Conservation (phyloP, 2,329 filamentous ascomycete genomes). For the Curvularia sp. region DNA sequence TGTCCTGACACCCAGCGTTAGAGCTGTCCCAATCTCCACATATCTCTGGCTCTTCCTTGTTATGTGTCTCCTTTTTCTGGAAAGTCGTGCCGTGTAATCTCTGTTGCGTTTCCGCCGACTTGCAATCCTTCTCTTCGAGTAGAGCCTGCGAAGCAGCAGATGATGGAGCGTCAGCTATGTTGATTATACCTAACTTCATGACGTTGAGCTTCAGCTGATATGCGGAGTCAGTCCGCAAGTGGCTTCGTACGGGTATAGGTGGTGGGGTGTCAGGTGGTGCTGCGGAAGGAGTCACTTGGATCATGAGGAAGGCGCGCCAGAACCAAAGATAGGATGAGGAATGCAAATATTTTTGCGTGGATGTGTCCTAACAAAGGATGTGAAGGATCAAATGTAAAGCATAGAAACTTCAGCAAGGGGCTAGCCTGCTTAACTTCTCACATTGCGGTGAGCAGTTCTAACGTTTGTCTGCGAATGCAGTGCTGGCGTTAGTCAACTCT, state of each 20-base stretch:
- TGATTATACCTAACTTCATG: not conserved
- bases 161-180: not conserved
- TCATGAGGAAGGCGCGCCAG: slow-evolving; percentile 8
- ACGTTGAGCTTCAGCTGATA: slow-evolving; percentile 1
- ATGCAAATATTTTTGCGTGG: not conserved
- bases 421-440: slow-evolving; percentile 1
- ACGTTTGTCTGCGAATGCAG: slow-evolving; percentile 8
- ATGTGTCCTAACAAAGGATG: slow-evolving; percentile 1
- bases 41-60: not conserved
- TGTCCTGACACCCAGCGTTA: not conserved
- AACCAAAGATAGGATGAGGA: not conserved
- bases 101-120: slow-evolving; percentile 8
- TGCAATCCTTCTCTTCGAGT: slow-evolving; percentile 7
- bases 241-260: slow-evolving; percentile 13
- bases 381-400: slow-evolving; percentile 4
- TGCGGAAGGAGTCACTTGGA: not conserved
- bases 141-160: slow-evolving; percentile 3
- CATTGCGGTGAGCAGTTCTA: not conserved
- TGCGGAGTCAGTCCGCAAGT: slow-evolving; percentile 1
- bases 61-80: not conserved
- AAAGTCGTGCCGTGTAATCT: slow-evolving; percentile 1
- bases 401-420: slow-evolving; percentile 7
- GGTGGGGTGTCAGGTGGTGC: slow-evolving; percentile 13
- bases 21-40: not conserved
- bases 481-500: not conserved